A percentile compares a stretch with the other conserved stretches of the same genome.
These are phyloP conservation scores for Ambrosia hybrid DNA, from an alignment of 140 eudicot genomes.

Conservation along the genomic window DNA sequence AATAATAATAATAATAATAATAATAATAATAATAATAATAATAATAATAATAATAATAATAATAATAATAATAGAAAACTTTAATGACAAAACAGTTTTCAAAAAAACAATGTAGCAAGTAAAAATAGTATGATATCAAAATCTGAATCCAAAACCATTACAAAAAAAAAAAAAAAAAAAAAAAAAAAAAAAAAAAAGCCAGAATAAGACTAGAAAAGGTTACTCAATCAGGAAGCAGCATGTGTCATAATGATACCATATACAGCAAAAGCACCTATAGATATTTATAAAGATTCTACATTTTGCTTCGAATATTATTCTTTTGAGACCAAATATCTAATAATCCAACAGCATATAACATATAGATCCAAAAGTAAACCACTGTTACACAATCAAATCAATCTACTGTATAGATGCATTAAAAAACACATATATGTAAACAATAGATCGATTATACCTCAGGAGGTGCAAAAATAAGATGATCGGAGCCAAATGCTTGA, in stretches of 20 bases:
- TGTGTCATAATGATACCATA: slow-evolving; percentile 19
- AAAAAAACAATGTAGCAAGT: slow-evolving; percentile 21
- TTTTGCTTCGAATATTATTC: slow-evolving; percentile 13
- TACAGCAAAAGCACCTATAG: slow-evolving; percentile 11
- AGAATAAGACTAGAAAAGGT: slow-evolving; percentile 7
- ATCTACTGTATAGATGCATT: background rate
- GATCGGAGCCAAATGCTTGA: slow-evolving; percentile 46
- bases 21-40: background rate
- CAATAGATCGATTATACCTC: slow-evolving; percentile 43
- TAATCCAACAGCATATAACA: slow-evolving; percentile 25
- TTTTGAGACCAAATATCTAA: slow-evolving; percentile 18
- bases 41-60: too few relatives aligned
- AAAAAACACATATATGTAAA: background rate
- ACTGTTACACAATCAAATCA: background rate
- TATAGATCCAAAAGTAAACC: slow-evolving; percentile 9
- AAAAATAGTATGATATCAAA: background rate
- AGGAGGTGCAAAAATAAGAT: slow-evolving; percentile 23
- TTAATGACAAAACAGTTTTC: background rate
- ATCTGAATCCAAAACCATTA: slow-evolving; percentile 7
- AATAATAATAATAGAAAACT: background rate
- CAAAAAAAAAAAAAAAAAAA: slow-evolving; percentile 9
- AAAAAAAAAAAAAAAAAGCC: background rate
- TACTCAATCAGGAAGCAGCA: slow-evolving; percentile 25
- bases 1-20: too few relatives aligned
- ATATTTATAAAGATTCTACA: slow-evolving; percentile 17